Conservation (phyloP, 805 yeast species). For the Suhomyces emberorum region DNA sequence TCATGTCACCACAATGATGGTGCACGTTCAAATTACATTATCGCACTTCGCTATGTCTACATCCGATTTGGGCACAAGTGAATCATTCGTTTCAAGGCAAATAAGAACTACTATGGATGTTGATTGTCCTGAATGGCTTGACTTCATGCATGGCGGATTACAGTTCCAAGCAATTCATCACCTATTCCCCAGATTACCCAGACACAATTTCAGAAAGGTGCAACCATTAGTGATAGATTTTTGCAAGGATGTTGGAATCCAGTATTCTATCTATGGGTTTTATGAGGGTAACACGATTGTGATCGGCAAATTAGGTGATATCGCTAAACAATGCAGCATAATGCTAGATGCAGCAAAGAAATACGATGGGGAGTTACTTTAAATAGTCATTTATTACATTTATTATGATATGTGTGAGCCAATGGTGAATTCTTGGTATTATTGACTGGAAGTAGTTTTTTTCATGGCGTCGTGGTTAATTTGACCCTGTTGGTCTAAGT, state of each 20-base stretch:
- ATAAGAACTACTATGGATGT: slow-evolving; percentile 93
- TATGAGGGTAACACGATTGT: slow-evolving; percentile 73
- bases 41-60: slow-evolving; percentile 95
- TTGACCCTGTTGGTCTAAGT: slow-evolving; percentile 25
- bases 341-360: slow-evolving; percentile 69
- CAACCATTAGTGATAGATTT: slow-evolving; percentile 72
- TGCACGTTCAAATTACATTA: slow-evolving; percentile 89
- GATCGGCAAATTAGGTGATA: slow-evolving; percentile 63
- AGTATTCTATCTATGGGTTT: slow-evolving; percentile 83
- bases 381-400: too few relatives aligned
- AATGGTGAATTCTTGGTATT: background rate
- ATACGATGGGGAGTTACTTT: slow-evolving; percentile 62
- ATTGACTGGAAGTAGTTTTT: background rate
- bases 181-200: slow-evolving; percentile 82
- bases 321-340: slow-evolving; percentile 76
- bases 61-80: slow-evolving; percentile 76
- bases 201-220: slow-evolving; percentile 77
- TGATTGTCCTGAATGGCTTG: slow-evolving; percentile 90
- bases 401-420: background rate
- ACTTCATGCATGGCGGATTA: slow-evolving; percentile 86
- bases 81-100: slow-evolving; percentile 76
- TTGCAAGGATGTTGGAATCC: slow-evolving; percentile 72
- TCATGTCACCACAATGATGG: slow-evolving; percentile 81
- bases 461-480: slow-evolving; percentile 24
- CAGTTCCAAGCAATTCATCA: slow-evolving; percentile 93